phyloP scores from a whole-genome alignment of 192 early-diverging fungal genomes.

The Coemansia sp. region DNA sequence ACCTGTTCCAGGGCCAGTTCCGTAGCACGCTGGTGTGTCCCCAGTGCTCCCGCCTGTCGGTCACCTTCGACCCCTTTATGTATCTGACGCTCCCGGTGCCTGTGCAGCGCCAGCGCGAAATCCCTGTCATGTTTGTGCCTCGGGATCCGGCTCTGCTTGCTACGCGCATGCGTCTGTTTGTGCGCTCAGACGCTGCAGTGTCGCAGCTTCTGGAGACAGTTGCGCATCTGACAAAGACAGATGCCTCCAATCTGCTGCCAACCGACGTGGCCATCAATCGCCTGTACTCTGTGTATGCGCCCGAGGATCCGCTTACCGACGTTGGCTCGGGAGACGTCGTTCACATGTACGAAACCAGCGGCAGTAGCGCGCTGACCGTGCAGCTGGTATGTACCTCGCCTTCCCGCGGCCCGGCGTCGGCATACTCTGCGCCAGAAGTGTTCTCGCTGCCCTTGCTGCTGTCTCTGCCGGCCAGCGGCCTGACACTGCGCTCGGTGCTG shows the following conservation, averaged over 20 bases:
- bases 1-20: constrained; percentile 76
- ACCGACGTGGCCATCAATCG: constrained; percentile 29
- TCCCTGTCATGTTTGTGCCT: constrained; percentile 57
- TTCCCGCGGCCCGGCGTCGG: not conserved
- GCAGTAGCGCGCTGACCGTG: constrained; percentile 12
- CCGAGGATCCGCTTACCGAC: constrained; percentile 30
- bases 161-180: constrained; percentile 55
- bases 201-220: constrained; percentile 62
- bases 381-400: constrained; percentile 38
- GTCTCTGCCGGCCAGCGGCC: constrained; percentile 20
- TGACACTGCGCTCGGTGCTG: constrained; percentile 39
- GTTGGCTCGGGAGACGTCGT: constrained; percentile 29
- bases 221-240: constrained; percentile 44
- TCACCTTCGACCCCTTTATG: constrained; percentile 86
- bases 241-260: constrained; percentile 22
- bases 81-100: constrained; percentile 77
- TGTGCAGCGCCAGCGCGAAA: constrained; percentile 62
- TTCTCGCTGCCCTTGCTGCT: constrained; percentile 39
- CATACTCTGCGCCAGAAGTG: constrained; percentile 31
- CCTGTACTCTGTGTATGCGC: constrained; percentile 34
- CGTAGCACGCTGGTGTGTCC: constrained; percentile 63
- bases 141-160: constrained; percentile 33
- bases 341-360: constrained; percentile 40
- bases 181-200: constrained; percentile 68
- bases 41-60: constrained; percentile 59